Base-by-base conservation (phyloP, 768 basidiomycete genomes). In the Rhodotorula paludigena region DNA sequence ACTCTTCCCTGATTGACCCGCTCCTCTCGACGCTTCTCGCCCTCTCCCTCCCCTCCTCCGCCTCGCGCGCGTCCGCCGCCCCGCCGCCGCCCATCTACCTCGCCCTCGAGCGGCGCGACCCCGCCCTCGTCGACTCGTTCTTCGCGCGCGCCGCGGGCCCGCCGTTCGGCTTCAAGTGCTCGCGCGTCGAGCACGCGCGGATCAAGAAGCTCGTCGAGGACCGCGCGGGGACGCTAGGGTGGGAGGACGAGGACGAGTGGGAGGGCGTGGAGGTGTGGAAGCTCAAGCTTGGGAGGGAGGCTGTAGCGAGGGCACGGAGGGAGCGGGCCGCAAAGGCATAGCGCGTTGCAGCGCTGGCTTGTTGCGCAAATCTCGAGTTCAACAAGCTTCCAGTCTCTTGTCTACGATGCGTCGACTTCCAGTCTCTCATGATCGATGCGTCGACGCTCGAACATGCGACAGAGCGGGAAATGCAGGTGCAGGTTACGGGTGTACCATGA, bases 81-180 rank as follows among this genome's bases (percentile, higher is more conserved):
- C 78, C 42, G 85, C 48, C 48, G 18, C 48, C 87, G 0, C 80
- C 82, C 1, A 78, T 87, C 48, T 85, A 83, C 74, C 78, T 87
- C 60, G 88, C 85, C 52, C 79, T 94, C 35, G 91, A 94, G 77
- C 82, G 86, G 12, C 84, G 90, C 14, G 92, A 93, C 77, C 84
- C 89, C 1, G 74, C 71, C 0, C 79, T 92, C 47, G 81, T 89
- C 52, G 84, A 86, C 59, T 68, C 61, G 28, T 83, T 88, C 12
- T 80, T 93, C 38, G 52, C 18, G 8, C 74, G 80, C 25, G 80
- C 83, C 44, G 89, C 89, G 11, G 77, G 78, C 49, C 72, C 80
- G 28, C 77, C 77, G 6, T 87, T 86, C 84, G 80, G 82, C 9
- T 87, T 90, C 75, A 75, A 78, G 11, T 78, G 85, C 21, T 82